Evolutionary conservation across 2,329 filamentous ascomycete genomes (phyloP).

Genomic region (Trichoderma koningii): DNA sequence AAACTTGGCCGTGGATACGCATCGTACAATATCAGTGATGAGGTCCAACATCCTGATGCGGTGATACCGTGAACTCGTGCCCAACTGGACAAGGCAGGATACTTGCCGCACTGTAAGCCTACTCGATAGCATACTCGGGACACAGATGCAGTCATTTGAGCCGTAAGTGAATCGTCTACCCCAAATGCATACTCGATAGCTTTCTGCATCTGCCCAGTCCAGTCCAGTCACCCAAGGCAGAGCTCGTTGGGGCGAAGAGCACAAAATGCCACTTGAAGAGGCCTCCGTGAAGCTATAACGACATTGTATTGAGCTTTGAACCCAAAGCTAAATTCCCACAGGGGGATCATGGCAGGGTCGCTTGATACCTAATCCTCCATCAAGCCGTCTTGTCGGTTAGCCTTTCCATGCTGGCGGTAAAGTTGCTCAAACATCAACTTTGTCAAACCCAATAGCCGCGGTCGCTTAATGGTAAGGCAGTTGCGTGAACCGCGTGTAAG

Average conservation of each 20-base stretch:
- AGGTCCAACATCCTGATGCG: too few relatives aligned
- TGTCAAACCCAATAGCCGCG: slow-evolving; percentile 13
- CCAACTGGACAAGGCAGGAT: too few relatives aligned
- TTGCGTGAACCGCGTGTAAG: not conserved
- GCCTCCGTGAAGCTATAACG: not conserved
- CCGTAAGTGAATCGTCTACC: too few relatives aligned
- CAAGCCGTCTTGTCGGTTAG: not conserved
- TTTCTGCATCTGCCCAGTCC: not conserved
- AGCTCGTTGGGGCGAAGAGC: not conserved
- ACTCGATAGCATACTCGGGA: too few relatives aligned
- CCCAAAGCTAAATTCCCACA: not conserved
- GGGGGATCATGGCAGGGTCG: not conserved
- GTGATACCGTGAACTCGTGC: too few relatives aligned
- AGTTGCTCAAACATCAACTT: not conserved
- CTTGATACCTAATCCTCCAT: not conserved
- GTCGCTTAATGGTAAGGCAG: slow-evolving; percentile 1
- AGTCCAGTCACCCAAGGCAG: not conserved
- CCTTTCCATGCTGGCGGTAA: not conserved
- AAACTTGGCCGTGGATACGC: too few relatives aligned
- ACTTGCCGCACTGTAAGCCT: too few relatives aligned
- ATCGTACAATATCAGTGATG: too few relatives aligned
- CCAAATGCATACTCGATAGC: too few relatives aligned
- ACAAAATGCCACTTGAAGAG: not conserved
- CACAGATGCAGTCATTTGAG: too few relatives aligned
- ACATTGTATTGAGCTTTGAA: not conserved